Evolutionary conservation across 2,329 filamentous ascomycete species (phyloP), one percentile per base, ranked within the genome.

Genomic region (Raffaelea ambrosiae): DNA sequence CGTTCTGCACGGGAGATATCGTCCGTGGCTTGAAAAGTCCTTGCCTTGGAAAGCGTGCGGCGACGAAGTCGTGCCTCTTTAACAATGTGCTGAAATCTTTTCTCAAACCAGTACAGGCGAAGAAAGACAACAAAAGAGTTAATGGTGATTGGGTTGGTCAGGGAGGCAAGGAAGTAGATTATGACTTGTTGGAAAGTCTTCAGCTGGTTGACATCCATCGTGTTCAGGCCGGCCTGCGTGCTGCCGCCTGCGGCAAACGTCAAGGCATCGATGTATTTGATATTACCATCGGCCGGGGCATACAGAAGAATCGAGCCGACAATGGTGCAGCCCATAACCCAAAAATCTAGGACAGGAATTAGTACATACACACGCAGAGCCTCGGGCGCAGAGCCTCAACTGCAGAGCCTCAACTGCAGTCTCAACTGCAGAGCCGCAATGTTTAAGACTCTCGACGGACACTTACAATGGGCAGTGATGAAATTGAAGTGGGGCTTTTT

Each of bases 91-190:
- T 95, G 86, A 61, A 98, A 97, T 8, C 90, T 81, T 65, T 94
- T 95, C 66, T 98, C 90, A 62, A 98, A 98, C 91, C 91, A 98
- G 66, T 95, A 96, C 2, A 98, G 72, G 22, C 93, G 85, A 14
- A 97, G 75, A 57, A 95, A 91, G 8, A 98, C 93, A 40, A 98
- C 88, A 40, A 80, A 85, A 2, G 86, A 80, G 60, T 95, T 82
- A 57, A 95, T 83, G 42, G 86, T 83, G 52, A 95, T 93, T 0
- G 89, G 89, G 44, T 88, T 95, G 22, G 84, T 81, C 13, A 88
- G 57, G 72, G 88, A 83, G 4, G 84, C 72, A 38, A 87, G 72
- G 7, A 89, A 58, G 57, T 84, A 89, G 22, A 94, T 68, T 44
- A 86, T 73, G 39, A 87, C 63, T 66, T 93, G 85, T 61, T 88